Base-by-base conservation (phyloP, 2,329 filamentous ascomycete genomes). In the Calonectria pteridis region DNA sequence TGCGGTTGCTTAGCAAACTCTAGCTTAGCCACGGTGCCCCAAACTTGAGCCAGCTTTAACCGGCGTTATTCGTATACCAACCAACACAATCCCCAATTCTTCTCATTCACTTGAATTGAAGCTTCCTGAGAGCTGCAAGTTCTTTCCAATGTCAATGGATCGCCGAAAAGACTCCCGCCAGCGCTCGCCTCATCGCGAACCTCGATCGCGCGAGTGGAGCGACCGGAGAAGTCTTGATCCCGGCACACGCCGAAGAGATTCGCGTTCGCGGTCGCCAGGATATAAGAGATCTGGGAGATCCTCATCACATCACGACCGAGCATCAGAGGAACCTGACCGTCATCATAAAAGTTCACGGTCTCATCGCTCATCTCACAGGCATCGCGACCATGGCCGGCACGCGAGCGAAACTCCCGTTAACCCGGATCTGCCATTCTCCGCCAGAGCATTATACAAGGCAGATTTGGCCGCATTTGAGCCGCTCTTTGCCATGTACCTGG, bases 401-500 rank as follows among this genome's bases (percentile, higher is more conserved):
- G 65, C 69, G 58, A 66, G 51, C 20, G 76, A 78, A 58, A 46
- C 71, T 18, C 37, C 46, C 29, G 69, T 50, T 28, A 69, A 59
- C 11, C 49, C 35, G 3, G 55, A 67, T 6, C 87, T 97, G 13
- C 95, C 95, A 0, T 93, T 91, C 79, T 87, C 89, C 66, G 92
- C 94, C 4, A 89, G 89, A 16, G 87, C 87, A 53, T 88, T 98
- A 6, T 90, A 89, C 10, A 96, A 94, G 81, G 88, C 89, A 67
- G 94, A 97, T 77, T 87, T 93, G n/a, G 84, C 86, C 1, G 79
- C 85, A 0, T 95, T 95, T 80, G 89, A 90, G 74, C 90, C 93
- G 0, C 87, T 98, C 73, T 94, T 98, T 76, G 94, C 93, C 20
- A 91, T 94, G 62, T 98, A 98, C 79, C 89, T 98, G 31, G 94